Base-by-base conservation (phyloP, 2,329 filamentous ascomycete species). In the Pseudofabraea citricarpa region DNA sequence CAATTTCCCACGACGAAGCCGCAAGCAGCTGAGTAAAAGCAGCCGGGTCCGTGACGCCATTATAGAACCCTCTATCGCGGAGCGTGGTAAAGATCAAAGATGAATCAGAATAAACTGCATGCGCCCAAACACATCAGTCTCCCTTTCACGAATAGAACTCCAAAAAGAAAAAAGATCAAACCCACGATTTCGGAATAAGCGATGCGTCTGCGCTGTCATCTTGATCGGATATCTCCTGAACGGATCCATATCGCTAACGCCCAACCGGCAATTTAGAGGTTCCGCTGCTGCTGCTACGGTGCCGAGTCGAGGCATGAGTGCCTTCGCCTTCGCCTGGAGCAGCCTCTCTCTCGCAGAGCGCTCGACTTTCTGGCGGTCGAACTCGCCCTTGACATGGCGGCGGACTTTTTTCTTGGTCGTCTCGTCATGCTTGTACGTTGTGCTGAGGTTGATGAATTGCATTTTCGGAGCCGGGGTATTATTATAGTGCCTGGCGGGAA, bases 361-460 rank as follows among this genome's bases (percentile, higher is more conserved):
- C 15, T 36, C 32, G 32, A 20, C 20, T 12, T 36, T 36, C n/a
- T 36, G n/a, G 6, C 32, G 32, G 18, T 16, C 12, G n/a, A 18
- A 16, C 18, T 36, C 32, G 6, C 20, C 6, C 12, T 12, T 5
- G 18, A 18, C 32, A 20, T 36, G 32, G 6, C 32, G n/a, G 18
- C 32, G 32, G 7, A 36, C 18, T 18, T 36, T 36, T 10, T 18
- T 36, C 6, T 6, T 6, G 15, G 7, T 18, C 20, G n/a, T 20
- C 13, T 6, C 18, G 6, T 36, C 32, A 12, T 10, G 12, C 32
- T 36, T 36, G n/a, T 36, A 36, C 20, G 32, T 36, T 18, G 32
- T 36, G n/a, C n/a, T 36, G n/a, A 36, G 12, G n/a, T 16, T 36
- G 15, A 36, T 18, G 32, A 36, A 36, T n/a, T 36, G 32, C 32